Conservation (phyloP, 2,329 filamentous ascomycete species). For the Diaporthe batatas region DNA sequence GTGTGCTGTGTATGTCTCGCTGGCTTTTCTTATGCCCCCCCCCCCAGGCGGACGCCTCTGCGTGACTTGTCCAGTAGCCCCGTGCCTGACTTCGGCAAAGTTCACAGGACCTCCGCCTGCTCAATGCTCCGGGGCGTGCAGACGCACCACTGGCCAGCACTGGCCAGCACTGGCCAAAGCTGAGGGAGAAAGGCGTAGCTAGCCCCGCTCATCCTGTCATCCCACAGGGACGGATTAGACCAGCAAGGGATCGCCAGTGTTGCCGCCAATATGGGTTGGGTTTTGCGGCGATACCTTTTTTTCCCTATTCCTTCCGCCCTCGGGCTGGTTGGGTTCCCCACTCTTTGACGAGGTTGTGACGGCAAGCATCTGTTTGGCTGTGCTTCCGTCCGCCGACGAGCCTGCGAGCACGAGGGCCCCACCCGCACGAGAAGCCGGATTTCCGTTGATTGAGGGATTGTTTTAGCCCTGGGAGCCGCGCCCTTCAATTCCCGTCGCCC, state of each 20-base stretch:
- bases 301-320: no score
- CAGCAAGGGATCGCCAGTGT: conserved; percentile 15
- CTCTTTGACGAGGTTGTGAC: conserved; percentile 23
- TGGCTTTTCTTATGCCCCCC: neutral
- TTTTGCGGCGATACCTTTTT: conserved; percentile 6
- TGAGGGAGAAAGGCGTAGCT: conserved; percentile 3
- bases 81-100: conserved; percentile 28
- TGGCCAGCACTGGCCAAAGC: conserved; percentile 3
- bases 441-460: conserved; percentile 29
- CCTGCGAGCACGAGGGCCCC: neutral
- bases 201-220: conserved; percentile 31
- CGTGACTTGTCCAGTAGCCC: conserved; percentile 22
- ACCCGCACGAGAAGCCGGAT: conserved; percentile 17
- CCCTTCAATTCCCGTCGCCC: conserved; percentile 27
- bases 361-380: conserved; percentile 27
- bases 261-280: conserved; percentile 24
- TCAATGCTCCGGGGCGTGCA: conserved; percentile 16
- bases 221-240: conserved; percentile 24
- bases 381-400: neutral
- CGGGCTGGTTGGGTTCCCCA: conserved; percentile 15
- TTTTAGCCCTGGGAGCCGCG: neutral
- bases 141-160: neutral
- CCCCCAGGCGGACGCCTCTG: conserved; percentile 2
- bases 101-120: conserved; percentile 26
- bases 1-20: neutral